phyloP scores from a whole-genome alignment of 176 grass and related monocot genomes.

The Zoysia pacifica region DNA sequence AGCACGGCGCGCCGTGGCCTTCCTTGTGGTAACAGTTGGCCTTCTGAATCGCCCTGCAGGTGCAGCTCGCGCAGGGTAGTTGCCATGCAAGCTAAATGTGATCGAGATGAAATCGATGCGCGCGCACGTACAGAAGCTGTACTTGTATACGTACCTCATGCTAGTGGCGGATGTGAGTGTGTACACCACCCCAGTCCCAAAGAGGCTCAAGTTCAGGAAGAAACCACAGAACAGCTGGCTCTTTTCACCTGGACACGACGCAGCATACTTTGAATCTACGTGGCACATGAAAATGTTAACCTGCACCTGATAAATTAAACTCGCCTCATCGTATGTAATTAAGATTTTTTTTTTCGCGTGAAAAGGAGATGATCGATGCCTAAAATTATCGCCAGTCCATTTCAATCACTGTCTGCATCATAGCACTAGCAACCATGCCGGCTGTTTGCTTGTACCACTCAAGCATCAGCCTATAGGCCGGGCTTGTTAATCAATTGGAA shows the following conservation, averaged over 20 bases:
- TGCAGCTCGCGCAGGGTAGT: too few species aligned
- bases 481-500: background rate
- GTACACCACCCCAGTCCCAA: constrained; percentile 64
- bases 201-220: constrained; percentile 59
- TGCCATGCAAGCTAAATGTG: too few species aligned
- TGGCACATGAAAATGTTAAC: too few species aligned
- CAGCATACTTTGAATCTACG: background rate
- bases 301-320: background rate
- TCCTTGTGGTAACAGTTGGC: constrained; percentile 72
- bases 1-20: constrained; percentile 58
- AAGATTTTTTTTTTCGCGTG: background rate
- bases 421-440: background rate
- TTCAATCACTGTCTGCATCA: background rate
- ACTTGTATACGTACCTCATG: constrained; percentile 52
- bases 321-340: background rate
- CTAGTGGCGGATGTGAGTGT: constrained; percentile 65
- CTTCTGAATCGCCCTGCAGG: constrained; percentile 61
- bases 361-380: too few species aligned
- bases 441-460: background rate
- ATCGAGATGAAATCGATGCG: background rate
- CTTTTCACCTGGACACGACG: constrained; percentile 54
- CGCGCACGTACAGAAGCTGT: background rate
- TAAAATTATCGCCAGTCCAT: background rate
- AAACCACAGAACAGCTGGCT: constrained; percentile 47
- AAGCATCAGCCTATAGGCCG: background rate